Base-by-base conservation (phyloP, 2,329 filamentous ascomycete species). In the Colletotrichum orbiculare region DNA sequence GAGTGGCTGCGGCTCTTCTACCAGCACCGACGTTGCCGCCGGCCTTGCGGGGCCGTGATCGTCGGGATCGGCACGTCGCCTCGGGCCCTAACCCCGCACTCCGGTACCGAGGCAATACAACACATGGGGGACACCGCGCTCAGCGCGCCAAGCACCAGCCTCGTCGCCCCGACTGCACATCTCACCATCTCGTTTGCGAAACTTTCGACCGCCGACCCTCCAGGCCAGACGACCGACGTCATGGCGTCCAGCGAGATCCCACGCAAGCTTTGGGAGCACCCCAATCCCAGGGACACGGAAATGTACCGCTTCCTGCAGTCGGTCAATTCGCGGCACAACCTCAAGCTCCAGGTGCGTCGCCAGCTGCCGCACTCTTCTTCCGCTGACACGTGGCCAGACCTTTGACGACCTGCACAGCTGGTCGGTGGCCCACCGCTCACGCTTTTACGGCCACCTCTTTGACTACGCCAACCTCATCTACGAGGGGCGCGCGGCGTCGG, bases 361-460 rank as follows among this genome's bases (percentile, higher is more conserved):
- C 4, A 39, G 4, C 2, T 15, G 10, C 10, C 13, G 1, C 5
- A 2, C 4, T 6, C 37, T 53, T 25, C 50, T 8, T 43, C 37
- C 11, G 54, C 65, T 59, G 60, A 69, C 52, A 60, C 2, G 8
- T 34, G 33, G 33, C 4, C 69, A 91, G 85, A 88, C 83, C 3
- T 96, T 90, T 74, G 77, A 85, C 56, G 89, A 93, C 13, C 80
- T 96, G 7, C 89, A 94, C 73, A 75, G 83, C 61, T 96, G 87
- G 82, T 93, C 91, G 33, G 82, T 90, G 66, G 76, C 82, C 13
- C 80, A 86, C 39, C 87, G 89, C 41, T 76, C 79, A 9, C 82
- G 86, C 49, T 94, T 94, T 78, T 94, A 87, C 82, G 80, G 81
- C 7, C 84, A 88, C 66, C 76, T 89, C 53, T 92, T 91, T 78